Evolutionary conservation across 2,329 filamentous ascomycete species (phyloP), one percentile per base, ranked within the genome.

Genomic region (Monilinia polystroma): DNA sequence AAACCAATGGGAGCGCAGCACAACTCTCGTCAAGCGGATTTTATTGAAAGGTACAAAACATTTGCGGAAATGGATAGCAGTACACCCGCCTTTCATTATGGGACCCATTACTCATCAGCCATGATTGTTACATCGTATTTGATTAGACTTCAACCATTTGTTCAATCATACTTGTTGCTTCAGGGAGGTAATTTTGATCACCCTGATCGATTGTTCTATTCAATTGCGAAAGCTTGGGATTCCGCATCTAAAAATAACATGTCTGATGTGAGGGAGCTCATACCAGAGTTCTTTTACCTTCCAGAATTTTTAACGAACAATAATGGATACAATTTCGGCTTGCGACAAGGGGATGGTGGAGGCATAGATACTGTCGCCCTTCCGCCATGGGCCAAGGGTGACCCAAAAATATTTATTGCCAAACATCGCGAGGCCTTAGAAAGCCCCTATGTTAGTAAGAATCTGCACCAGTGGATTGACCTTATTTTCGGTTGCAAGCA

Each of bases 121-220:
- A 99, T 98, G 95, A 97, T 97, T 68, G 95, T 99, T 8, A 93
- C 93, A 16, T 97, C 93, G 0, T 99, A 97, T 74, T 84, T 99
- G 52, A 97, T 99, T 73, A 90, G 95, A 23, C 83, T 99, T 20
- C 94, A 97, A 62, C 95, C 95, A 0, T 99, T 98, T 76, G 94
- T 97, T 32, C 92, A 98, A 73, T 97, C 95, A 0, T 98, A 96
- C 75, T 86, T 98, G 26, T 82, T 98, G 11, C 85, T 99, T 1
- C 95, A 99, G 77, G 95, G 95, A n/a, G 94, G 94, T 6, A 92
- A 86, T 51, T 99, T 98, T 75, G 95, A 99, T 75, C 94, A 99
- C 75, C 92, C 95, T 1, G 96, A 99, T 76, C 87, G 95, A 49
- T 83, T 99, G 54, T 99, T 99, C 79, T 95, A 95, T 77, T 98